Percentiles rank a stretch among this genome's conserved stretches.
Conservation (phyloP, 371 early-diverging fungal species). For the Mortierella polycephala region DNA sequence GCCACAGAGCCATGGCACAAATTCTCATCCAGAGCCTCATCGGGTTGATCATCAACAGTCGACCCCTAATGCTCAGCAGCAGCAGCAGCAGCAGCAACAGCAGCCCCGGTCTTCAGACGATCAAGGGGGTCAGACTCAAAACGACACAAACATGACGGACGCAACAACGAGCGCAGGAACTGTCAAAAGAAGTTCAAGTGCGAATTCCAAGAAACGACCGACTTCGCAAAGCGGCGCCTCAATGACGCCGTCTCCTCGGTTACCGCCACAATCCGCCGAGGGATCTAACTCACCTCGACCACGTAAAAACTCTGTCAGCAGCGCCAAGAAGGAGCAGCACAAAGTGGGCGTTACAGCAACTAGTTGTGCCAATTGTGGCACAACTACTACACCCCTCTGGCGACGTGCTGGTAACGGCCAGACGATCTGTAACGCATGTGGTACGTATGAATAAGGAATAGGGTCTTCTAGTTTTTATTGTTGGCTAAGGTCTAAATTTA, state of each 20-base stretch:
- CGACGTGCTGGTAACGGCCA: constrained; percentile 85
- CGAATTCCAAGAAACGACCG: constrained; percentile 2
- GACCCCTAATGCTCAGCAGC: neutral
- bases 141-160: constrained; percentile 20
- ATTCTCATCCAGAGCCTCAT: constrained; percentile 2
- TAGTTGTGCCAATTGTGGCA: constrained; percentile 90
- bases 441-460: constrained; percentile 52
- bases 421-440: constrained; percentile 93
- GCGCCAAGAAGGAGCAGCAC: constrained; percentile 15
- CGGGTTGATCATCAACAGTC: neutral
- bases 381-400: constrained; percentile 93
- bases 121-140: neutral
- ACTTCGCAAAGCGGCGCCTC: constrained; percentile 6
- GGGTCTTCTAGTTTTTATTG: no score
- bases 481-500: no score
- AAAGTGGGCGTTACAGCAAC: constrained; percentile 57
- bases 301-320: constrained; percentile 30
- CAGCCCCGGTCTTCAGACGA: constrained; percentile 6
- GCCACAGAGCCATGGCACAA: constrained; percentile 7
- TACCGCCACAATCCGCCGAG: constrained; percentile 13
- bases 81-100: constrained; percentile 1
- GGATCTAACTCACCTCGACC: constrained; percentile 23
- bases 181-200: constrained; percentile 7
- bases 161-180: constrained; percentile 4
- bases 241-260: constrained; percentile 29